Conservation (phyloP, 1,139 yeast species). For the Scheffersomyces quercinus region DNA sequence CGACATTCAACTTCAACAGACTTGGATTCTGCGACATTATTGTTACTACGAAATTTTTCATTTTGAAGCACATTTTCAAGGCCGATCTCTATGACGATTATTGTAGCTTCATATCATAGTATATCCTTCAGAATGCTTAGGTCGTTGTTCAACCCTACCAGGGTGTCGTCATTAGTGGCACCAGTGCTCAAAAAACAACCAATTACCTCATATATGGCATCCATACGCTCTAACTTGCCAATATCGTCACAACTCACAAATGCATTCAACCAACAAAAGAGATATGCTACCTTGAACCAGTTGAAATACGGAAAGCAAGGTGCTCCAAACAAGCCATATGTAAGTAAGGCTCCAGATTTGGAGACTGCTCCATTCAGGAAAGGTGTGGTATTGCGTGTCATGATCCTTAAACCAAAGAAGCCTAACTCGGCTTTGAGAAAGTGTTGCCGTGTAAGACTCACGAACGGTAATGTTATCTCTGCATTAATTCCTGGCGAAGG, state of each 20-base stretch:
- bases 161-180: constrained; percentile 2
- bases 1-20: background rate
- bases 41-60: background rate
- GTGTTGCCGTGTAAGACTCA: constrained; percentile 90
- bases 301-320: constrained; percentile 65
- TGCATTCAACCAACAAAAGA: constrained; percentile 30
- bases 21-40: background rate
- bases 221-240: constrained; percentile 10
- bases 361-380: constrained; percentile 80
- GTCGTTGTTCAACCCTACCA: constrained; percentile 11
- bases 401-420: constrained; percentile 94
- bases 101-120: background rate
- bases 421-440: constrained; percentile 98
- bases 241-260: constrained; percentile 14
- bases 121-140: constrained; percentile 11
- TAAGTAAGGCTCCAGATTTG: constrained; percentile 75
- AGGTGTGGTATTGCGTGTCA: constrained; percentile 92
- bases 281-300: constrained; percentile 73
- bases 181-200: constrained; percentile 3
- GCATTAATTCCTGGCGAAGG: constrained; percentile 99
- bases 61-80: background rate
- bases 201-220: constrained; percentile 8
- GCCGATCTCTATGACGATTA: background rate
- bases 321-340: constrained; percentile 48
- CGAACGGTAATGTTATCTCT: constrained; percentile 85